Base-by-base conservation (phyloP, 768 basidiomycete species). In the Tylopilus vinaceipallidus region DNA sequence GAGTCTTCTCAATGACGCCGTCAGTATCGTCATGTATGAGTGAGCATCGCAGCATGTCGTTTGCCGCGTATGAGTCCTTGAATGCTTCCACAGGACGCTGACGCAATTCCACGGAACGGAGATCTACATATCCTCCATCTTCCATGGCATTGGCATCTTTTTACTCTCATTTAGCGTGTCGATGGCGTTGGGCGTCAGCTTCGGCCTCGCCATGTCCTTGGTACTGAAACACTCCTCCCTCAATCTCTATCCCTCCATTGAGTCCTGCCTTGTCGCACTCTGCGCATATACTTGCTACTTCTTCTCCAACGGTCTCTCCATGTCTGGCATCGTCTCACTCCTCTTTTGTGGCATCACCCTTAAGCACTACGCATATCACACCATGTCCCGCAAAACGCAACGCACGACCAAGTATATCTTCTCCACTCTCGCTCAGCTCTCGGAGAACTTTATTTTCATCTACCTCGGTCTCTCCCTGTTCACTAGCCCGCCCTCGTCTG, bases 11-110 rank as follows among this genome's bases (percentile, higher is more conserved):
- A 99, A 99, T 71, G 97, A 99, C 75, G 97, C 97, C 17, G 97
- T 98, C 63, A 93, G 91, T 79, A 98, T 98, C 75, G 95, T 98
- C 69, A 94, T 99, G 90, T 98, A 98, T 71, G 97, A 99, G 94
- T 98, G 67, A 77, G 94, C 88, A 52, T 3, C 26, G 6, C 17
- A 14, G 11, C 22, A 43, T 24, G 34, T 39, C 42, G 10, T 41
- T 41, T 14, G 42, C 29, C 12, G 4, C 2, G 7, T 4, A n/a
- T 24, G 14, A 16, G 35, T 24, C 47, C 33, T 45, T 56, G 43
- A 55, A 45, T 26, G 8, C 12, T n/a, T 13, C 24, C 26, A 45
- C 61, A 98, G 94, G 68, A 98, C 95, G 0, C 74, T 98, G 44
- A 86, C 88, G 8, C 89, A 86, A 63, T 98, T 98, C 69, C 91